These are phyloP conservation scores for Nephelium lappaceum DNA, from an alignment of 345 rosid genomes.

Conservation along the genomic window DNA sequence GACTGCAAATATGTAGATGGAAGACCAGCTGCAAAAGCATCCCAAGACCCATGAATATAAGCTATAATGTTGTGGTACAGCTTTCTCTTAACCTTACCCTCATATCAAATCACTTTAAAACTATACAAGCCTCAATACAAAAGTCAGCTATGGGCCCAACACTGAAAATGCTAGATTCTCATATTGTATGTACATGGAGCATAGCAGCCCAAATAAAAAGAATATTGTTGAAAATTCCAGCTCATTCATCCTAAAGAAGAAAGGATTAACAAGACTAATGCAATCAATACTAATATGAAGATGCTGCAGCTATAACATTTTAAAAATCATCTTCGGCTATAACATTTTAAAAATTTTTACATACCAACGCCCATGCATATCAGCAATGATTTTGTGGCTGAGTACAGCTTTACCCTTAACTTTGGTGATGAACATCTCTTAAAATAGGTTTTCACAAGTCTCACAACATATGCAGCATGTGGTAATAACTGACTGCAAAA, in stretches of 20 bases:
- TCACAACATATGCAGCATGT: conserved; percentile 65
- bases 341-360: conserved; percentile 3
- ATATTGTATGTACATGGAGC: not conserved
- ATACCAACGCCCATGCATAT: conserved; percentile 83
- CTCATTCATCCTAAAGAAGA: not conserved
- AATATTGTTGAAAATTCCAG: not conserved
- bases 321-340: too few relatives aligned
- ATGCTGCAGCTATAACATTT: not conserved
- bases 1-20: not conserved
- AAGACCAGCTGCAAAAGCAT: not conserved
- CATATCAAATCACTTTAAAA: too few relatives aligned
- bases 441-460: conserved; percentile 65
- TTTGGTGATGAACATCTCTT: conserved; percentile 65
- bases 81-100: not conserved
- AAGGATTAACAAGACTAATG: not conserved
- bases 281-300: not conserved
- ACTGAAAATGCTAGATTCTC: not conserved
- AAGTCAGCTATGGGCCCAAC: not conserved
- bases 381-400: conserved; percentile 56
- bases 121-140: not conserved
- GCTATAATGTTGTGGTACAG: not conserved
- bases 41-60: not conserved
- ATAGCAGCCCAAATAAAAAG: not conserved
- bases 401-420: conserved; percentile 67
- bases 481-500: conserved; percentile 84